A percentile compares a stretch with the other conserved stretches of the same genome.
Evolutionary conservation across 73 alveolate species (phyloP).

Genomic region (Tetrahymena elliotti): DNA sequence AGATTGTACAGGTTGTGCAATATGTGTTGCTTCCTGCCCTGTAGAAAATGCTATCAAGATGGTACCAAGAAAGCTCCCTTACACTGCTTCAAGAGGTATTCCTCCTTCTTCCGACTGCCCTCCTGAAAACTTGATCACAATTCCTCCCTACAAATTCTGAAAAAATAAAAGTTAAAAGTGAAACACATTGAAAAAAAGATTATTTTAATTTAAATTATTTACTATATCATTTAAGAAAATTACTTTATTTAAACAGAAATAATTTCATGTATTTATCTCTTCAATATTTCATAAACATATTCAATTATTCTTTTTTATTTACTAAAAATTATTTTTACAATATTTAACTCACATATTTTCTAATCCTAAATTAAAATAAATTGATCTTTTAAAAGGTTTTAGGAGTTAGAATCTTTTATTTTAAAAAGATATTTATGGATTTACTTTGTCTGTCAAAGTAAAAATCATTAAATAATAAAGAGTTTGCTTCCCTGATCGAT

Average conservation of each 20-base stretch:
- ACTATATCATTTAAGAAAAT: too few relatives aligned
- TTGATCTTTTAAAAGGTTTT: too few relatives aligned
- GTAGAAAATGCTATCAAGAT: slow-evolving; percentile 49
- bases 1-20: slow-evolving; percentile 57
- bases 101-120: slow-evolving; percentile 41
- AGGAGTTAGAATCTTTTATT: too few relatives aligned
- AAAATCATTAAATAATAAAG: too few relatives aligned
- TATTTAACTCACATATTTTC: too few relatives aligned
- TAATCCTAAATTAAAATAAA: too few relatives aligned
- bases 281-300: not conserved
- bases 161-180: not conserved
- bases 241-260: not conserved
- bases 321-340: too few relatives aligned
- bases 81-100: slow-evolving; percentile 45
- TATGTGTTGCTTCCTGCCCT: slow-evolving; percentile 57
- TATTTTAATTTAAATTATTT: too few relatives aligned
- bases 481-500: too few relatives aligned
- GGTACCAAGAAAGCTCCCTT: slow-evolving; percentile 36
- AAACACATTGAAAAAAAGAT: not conserved
- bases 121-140: slow-evolving; percentile 5
- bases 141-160: slow-evolving; percentile 13
- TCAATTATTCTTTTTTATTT: not conserved
- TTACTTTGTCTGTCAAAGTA: too few relatives aligned
- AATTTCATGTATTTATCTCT: not conserved
- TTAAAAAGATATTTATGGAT: too few relatives aligned